These are phyloP conservation scores for Phytopythium cucurbitacearum DNA, from an alignment of 352 stramenopile species.

Conservation along the genomic window DNA sequence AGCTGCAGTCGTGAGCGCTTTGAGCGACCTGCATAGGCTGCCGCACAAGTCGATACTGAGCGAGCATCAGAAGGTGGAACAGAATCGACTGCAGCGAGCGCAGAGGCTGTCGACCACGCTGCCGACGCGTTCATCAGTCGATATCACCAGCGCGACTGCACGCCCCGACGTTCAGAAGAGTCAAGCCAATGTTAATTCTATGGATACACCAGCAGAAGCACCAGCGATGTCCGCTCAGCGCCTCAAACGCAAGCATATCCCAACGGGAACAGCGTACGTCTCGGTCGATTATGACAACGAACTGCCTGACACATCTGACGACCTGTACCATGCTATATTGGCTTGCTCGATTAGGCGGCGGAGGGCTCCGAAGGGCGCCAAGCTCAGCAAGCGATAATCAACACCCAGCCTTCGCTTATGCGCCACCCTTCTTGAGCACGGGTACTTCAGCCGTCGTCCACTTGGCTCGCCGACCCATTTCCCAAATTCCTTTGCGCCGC, in stretches of 20 bases:
- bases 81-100: slow-evolving; percentile 5
- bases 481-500: slow-evolving; percentile 48
- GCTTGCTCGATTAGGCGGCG: slow-evolving; percentile 24
- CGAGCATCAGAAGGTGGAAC: slow-evolving; percentile 16
- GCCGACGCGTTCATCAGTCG: neutral
- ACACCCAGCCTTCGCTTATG: neutral
- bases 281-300: neutral
- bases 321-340: neutral
- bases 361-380: slow-evolving; percentile 47
- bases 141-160: neutral
- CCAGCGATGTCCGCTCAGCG: slow-evolving; percentile 6
- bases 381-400: slow-evolving; percentile 37
- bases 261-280: slow-evolving; percentile 46
- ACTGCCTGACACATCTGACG: neutral
- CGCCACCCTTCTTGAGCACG: slow-evolving; percentile 19
- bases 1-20: slow-evolving; percentile 26
- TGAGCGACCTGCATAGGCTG: slow-evolving; percentile 30
- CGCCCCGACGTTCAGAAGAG: no score
- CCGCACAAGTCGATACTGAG: slow-evolving; percentile 31
- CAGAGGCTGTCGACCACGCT: slow-evolving; percentile 1
- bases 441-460: slow-evolving; percentile 61
- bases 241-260: slow-evolving; percentile 45
- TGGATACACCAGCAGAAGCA: neutral
- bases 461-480: slow-evolving; percentile 50
- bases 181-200: neutral